A percentile compares a stretch with the other conserved stretches of the same genome.
These are phyloP conservation scores for Stygiomarasmius scandens DNA, from an alignment of 1,284 basidiomycete genomes.

Conservation along the genomic window DNA sequence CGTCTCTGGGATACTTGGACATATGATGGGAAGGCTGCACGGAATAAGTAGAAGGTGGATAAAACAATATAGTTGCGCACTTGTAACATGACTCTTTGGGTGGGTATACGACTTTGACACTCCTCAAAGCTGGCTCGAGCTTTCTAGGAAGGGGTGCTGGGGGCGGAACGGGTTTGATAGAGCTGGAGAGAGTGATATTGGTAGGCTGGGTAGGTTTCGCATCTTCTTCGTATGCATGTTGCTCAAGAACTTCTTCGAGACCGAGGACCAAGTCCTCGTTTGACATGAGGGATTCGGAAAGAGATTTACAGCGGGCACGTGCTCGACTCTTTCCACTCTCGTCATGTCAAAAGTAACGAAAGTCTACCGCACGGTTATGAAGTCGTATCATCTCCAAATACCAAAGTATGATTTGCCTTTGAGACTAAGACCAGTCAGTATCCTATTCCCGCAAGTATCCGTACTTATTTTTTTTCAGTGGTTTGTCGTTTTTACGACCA, in stretches of 20 bases:
- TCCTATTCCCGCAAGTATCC: slow-evolving; percentile 10
- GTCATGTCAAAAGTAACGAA: not conserved
- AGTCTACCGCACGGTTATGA: slow-evolving; percentile 45
- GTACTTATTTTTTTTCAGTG: slow-evolving; percentile 48
- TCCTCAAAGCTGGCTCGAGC: slow-evolving; percentile 47
- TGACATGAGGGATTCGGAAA: no score
- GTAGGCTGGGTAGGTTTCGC: slow-evolving; percentile 30
- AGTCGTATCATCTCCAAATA: slow-evolving; percentile 54
- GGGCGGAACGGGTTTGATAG: slow-evolving; percentile 61
- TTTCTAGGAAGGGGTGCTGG: slow-evolving; percentile 58
- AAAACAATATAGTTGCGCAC: slow-evolving; percentile 42
- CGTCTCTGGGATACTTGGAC: slow-evolving; percentile 80
- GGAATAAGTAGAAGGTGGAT: slow-evolving; percentile 13
- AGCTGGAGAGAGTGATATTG: slow-evolving; percentile 33
- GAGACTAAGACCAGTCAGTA: slow-evolving; percentile 69
- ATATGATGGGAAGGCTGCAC: slow-evolving; percentile 71
- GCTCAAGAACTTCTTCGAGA: slow-evolving; percentile 72
- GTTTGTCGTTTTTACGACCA: slow-evolving; percentile 68
- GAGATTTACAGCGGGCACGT: no score
- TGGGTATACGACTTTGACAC: slow-evolving; percentile 65
- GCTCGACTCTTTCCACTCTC: no score
- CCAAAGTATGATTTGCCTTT: slow-evolving; percentile 73
- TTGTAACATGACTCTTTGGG: slow-evolving; percentile 74
- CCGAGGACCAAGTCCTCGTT: slow-evolving; percentile 37
- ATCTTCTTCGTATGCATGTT: slow-evolving; percentile 73